phyloP scores from a whole-genome alignment of 1,284 basidiomycete species.

The Leccinum griseonigrum region DNA sequence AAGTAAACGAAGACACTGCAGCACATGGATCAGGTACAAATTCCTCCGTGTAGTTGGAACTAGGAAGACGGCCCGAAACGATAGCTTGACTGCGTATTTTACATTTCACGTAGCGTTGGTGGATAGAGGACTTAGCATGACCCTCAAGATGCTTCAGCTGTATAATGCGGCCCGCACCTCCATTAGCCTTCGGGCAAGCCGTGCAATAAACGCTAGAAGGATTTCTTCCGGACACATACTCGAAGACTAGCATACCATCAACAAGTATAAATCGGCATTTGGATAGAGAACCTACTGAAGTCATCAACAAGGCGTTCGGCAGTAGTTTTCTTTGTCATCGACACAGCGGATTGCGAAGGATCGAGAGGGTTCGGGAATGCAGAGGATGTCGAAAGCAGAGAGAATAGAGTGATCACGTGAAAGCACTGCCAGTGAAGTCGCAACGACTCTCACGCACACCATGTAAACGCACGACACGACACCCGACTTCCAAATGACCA shows the following conservation, averaged over 20 bases:
- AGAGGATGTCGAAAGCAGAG: neutral
- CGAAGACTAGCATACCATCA: neutral
- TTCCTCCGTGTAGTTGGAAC: neutral
- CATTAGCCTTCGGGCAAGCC: neutral
- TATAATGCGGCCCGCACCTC: neutral
- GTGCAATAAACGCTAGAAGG: neutral
- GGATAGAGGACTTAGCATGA: neutral
- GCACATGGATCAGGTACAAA: neutral
- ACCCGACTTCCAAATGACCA: neutral
- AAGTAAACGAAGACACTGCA: neutral
- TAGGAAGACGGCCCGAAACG: neutral
- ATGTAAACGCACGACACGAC: neutral
- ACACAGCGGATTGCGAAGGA: neutral
- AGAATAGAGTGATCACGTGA: neutral
- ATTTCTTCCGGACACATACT: neutral
- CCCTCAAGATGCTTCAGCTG: neutral
- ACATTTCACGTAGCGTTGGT: neutral
- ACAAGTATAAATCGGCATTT: neutral
- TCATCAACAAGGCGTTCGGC: neutral
- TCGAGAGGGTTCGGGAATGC: neutral
- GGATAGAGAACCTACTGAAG: neutral
- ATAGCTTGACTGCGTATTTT: neutral
- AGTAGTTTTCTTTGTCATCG: neutral
- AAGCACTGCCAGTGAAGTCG: neutral
- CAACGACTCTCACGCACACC: neutral